Base-by-base conservation (phyloP, 306 rosid genomes). In the Cucumis hystrix region DNA sequence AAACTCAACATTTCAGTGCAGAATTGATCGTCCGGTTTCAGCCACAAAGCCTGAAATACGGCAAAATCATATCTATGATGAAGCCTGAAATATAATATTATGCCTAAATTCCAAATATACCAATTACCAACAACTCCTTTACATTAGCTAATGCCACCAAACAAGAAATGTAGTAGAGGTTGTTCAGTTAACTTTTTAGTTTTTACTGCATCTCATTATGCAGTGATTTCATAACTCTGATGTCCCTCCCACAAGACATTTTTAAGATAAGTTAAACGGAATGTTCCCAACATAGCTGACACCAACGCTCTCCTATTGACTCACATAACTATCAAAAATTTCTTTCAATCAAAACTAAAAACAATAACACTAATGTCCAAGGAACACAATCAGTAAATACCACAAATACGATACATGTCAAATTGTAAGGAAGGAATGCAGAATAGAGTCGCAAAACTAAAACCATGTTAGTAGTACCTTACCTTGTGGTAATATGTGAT, bases 1-100 rank as follows among this genome's bases (percentile, higher is more conserved):
- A 85, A 55, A 61, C 87, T 92, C 69, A 92, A 70, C 99, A 95
- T 92, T 83, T 95, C 97, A 4, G 97, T 92, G 86, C 96, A 92
- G 76, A 95, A 92, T 55, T 88, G 99, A 80, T 95, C 97, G 30
- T 91, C 97, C 7, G 99, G 88, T 78, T 87, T 82, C 68, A 90
- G 84, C 97, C 99, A 90, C 68, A 92, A 73, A 28, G 99, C 99
- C 99, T 95, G 79, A 79, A 66, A 41, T 62, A 39, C 17, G 69
- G 68, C 82, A 43, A 51, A 83, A 79, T 73, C 63, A 76, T 71
- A 80, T 63, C 37, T 33, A 33, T 57, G 62, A 76, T 39, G 40
- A 40, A 65, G 9, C 10, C 40, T 30, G 57, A 63, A 61, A 80
- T 62, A 73, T 56, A 35, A 66, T 60, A 33, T 72, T 20, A 14